Evolutionary conservation across 225 moss, liverwort and hornwort genomes (phyloP), one percentile per base, ranked within the genome.

Genomic region (Bryoerythrophyllum caledonicum): DNA sequence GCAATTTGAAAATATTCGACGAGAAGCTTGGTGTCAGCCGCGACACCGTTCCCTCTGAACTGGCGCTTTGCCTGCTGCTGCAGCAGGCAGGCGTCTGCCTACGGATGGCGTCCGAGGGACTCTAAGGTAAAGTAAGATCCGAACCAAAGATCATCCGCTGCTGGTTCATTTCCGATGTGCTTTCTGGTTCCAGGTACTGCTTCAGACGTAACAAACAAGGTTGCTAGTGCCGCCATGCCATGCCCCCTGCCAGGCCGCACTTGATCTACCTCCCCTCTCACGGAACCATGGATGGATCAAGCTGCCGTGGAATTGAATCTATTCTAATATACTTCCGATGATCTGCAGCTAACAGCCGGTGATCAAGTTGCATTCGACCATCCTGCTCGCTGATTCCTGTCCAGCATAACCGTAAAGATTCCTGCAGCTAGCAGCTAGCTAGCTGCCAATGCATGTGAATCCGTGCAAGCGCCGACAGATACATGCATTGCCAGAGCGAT

Each of bases 161-260:
- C 8, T 19, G 48, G 48, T 49, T 6, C 48, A 49, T 43, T 70
- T 71, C 14, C 63, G 53, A 53, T 46, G 25, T 23, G 30, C 40
- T 73, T 28, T 48, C 35, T 51, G 32, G 64, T 46, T 37, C 16
- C 67, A 60, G 60, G 81, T 66, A 74, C 60, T 48, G 44, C 46
- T 74, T 5, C 52, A 63, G 66, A 72, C 72, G 81, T 77, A 44
- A 64, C 72, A 67, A 61, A 55, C 72, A 81, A 77, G 81, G 63
- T 35, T 60, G 68, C 68, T 59, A 76, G 51, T 67, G 76, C 61
- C 59, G 63, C 54, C 52, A 74, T 25, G 64, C 38, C 64, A 74
- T 30, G 44, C 10, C 40, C 10, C 10, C 14, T 44, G 44, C 48
- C 48, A 49, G 48, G 48, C 48, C 44, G 49, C 48, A 67, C 44